phyloP scores from a whole-genome alignment of 2,329 filamentous ascomycete species.

The Pseudogymnoascus destructans region DNA sequence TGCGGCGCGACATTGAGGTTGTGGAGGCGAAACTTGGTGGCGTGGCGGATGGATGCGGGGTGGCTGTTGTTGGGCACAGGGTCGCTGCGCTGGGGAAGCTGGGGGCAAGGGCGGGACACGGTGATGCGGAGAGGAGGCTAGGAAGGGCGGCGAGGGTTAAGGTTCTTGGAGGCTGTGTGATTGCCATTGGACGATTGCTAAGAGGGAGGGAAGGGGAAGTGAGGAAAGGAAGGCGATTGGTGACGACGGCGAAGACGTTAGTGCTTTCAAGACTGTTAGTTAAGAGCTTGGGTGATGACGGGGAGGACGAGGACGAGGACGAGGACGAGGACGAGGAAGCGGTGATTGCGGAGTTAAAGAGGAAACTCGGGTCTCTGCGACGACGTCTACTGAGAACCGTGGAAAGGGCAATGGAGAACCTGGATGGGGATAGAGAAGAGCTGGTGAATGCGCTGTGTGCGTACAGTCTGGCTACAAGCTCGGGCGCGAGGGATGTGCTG shows the following conservation, averaged over 20 bases:
- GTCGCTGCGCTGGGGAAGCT: slow-evolving; percentile 42
- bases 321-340: slow-evolving; percentile 20
- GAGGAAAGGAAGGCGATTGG: slow-evolving; percentile 28
- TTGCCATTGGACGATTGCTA: slow-evolving; percentile 37
- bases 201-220: slow-evolving; percentile 23
- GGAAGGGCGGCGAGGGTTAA: slow-evolving; percentile 31
- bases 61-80: slow-evolving; percentile 55
- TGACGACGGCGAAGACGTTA: slow-evolving; percentile 55
- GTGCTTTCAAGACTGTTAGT: slow-evolving; percentile 64
- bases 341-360: slow-evolving; percentile 45
- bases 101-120: slow-evolving; percentile 19
- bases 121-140: slow-evolving; percentile 16
- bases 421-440: slow-evolving; percentile 34
- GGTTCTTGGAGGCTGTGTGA: slow-evolving; percentile 39
- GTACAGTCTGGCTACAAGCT: slow-evolving; percentile 69
- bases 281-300: slow-evolving; percentile 53
- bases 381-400: slow-evolving; percentile 53
- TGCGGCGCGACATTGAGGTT: slow-evolving; percentile 64
- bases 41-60: slow-evolving; percentile 67
- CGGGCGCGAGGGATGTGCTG: slow-evolving; percentile 65
- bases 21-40: slow-evolving; percentile 59
- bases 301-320: slow-evolving; percentile 27
- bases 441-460: slow-evolving; percentile 67
- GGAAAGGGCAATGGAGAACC: slow-evolving; percentile 53
- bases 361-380: slow-evolving; percentile 48